These are phyloP conservation scores for Kodamaea neixiangensis DNA, from an alignment of 805 yeast species.

Conservation along the genomic window DNA sequence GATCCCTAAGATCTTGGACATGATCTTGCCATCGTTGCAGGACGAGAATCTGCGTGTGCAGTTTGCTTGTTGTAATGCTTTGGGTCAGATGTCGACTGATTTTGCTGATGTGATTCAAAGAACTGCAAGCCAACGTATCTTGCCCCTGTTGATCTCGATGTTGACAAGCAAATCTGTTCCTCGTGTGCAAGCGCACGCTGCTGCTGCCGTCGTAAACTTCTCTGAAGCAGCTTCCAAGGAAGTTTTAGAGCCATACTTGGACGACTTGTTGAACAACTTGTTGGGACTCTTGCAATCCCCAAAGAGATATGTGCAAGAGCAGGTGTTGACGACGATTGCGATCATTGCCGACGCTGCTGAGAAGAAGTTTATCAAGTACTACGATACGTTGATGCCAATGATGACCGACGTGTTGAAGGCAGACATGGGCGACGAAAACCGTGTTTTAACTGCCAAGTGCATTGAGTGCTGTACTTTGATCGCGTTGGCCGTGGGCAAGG, in stretches of 20 bases:
- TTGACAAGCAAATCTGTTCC: slow-evolving; percentile 74
- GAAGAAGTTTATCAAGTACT: slow-evolving; percentile 82
- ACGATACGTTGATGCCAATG: slow-evolving; percentile 91
- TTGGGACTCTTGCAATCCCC: slow-evolving; percentile 79
- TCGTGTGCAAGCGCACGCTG: slow-evolving; percentile 96
- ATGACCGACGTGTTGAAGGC: slow-evolving; percentile 75
- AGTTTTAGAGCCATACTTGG: slow-evolving; percentile 89
- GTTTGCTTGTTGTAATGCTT: slow-evolving; percentile 94
- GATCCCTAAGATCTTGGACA: slow-evolving; percentile 76
- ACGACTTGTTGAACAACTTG: slow-evolving; percentile 71
- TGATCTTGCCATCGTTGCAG: slow-evolving; percentile 80
- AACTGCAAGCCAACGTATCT: slow-evolving; percentile 71
- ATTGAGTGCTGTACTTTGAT: slow-evolving; percentile 94
- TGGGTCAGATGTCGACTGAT: slow-evolving; percentile 97
- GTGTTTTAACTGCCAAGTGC: slow-evolving; percentile 85
- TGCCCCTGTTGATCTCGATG: slow-evolving; percentile 87
- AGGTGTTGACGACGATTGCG: slow-evolving; percentile 94
- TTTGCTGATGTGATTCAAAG: slow-evolving; percentile 88
- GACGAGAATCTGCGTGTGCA: slow-evolving; percentile 95
- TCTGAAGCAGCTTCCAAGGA: slow-evolving; percentile 89
- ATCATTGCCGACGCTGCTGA: slow-evolving; percentile 97
- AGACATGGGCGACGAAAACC: slow-evolving; percentile 76
- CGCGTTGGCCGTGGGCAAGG: slow-evolving; percentile 93
- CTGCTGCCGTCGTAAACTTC: slow-evolving; percentile 96
- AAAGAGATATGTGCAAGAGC: slow-evolving; percentile 93